Evolutionary conservation across 306 rosid species (phyloP), one percentile per base, ranked within the genome.

Genomic region (Vigna unguiculata): DNA sequence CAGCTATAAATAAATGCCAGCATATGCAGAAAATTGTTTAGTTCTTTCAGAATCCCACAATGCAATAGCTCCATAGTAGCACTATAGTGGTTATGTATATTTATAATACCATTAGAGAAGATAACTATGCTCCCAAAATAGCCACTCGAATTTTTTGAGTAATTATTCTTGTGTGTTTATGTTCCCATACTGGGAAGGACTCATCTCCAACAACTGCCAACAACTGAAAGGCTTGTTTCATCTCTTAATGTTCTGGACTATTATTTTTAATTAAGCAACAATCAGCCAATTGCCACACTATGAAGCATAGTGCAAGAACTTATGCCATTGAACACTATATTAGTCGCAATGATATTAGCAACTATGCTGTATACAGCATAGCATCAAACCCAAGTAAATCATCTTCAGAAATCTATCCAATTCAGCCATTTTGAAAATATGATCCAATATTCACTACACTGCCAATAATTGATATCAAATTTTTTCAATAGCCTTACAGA

Each of bases 401-500:
- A 24, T 60, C 41, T 68, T 38, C 2, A 34, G 15, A 69, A 80
- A 46, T 45, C 17, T 16, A 46, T 72, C 45, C 24, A 72, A n/a
- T 63, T 64, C 19, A 46, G 55, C 58, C 59, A 60, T 69, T 51
- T 41, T 34, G 16, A 25, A 75, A 81, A 51, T 60, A 15, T 12
- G n/a, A 41, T 71, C 28, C 11, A 40, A 32, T 36, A 55, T 48
- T 65, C 25, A 13, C 30, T 5, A 68, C 5, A 54, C 15, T 65
- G 36, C 20, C 45, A 65, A 19, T 38, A 46, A 55, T 52, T 72
- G 48, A 72, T 24, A 40, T 59, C 46, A 30, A 66, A 2, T 15
- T 0, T 20, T 41, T 41, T 61, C 58, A 70, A 69, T 43, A 53
- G 77, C 63, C 63, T 53, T 58, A 60, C 66, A 74, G 25, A 46